Conservation (phyloP, 2,329 filamentous ascomycete species). For the Trichoderma sp. region DNA sequence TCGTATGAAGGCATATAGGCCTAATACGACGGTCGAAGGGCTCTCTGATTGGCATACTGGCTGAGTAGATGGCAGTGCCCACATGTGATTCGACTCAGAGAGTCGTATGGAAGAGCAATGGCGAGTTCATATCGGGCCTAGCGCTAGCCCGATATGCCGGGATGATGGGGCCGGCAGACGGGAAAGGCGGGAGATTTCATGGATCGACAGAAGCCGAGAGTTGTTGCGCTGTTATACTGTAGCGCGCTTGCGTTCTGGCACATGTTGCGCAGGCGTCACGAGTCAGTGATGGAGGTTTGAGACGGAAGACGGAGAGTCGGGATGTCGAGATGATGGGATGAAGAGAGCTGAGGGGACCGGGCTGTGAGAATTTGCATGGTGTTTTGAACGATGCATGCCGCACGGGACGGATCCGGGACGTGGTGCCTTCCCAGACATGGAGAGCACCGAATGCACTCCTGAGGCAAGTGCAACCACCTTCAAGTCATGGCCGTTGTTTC, state of each 20-base stretch:
- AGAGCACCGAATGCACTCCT: too few relatives aligned
- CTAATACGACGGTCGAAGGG: background rate
- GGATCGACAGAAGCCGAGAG: constrained; percentile 19
- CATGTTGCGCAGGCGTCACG: background rate
- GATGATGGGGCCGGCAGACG: constrained; percentile 21
- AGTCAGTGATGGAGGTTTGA: background rate
- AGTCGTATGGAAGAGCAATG: background rate
- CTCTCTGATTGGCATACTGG: background rate
- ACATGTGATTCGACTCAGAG: constrained; percentile 1
- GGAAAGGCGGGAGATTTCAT: constrained; percentile 17
- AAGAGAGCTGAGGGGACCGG: background rate
- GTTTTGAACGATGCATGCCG: too few relatives aligned
- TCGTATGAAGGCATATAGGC: background rate
- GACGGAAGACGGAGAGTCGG: background rate
- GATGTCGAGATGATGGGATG: background rate
- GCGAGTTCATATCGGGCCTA: constrained; percentile 12
- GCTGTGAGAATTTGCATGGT: background rate
- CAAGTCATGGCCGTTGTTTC: too few relatives aligned
- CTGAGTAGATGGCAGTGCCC: background rate
- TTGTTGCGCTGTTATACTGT: background rate
- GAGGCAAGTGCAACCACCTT: too few relatives aligned
- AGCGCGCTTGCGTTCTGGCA: background rate
- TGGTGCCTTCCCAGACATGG: too few relatives aligned
- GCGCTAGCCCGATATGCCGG: constrained; percentile 22
- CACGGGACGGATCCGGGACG: too few relatives aligned